These are phyloP conservation scores for Alternaria sp. DNA, from an alignment of 2,329 filamentous ascomycete genomes.

Conservation along the genomic window DNA sequence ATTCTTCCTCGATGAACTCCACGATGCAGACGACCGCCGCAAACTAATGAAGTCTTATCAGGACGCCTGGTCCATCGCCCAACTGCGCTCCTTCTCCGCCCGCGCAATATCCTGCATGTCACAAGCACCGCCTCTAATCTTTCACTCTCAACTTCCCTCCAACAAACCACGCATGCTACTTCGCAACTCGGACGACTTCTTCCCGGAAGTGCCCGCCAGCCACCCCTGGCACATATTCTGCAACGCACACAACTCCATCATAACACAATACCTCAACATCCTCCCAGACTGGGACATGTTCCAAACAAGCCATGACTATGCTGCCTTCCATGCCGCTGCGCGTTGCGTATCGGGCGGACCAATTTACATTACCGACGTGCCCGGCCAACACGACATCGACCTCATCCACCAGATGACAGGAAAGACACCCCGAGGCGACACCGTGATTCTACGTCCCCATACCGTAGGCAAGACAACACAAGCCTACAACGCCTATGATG, in stretches of 20 bases:
- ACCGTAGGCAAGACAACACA: slow-evolving; percentile 75
- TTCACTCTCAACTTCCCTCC: slow-evolving; percentile 81
- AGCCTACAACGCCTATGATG: slow-evolving; percentile 78
- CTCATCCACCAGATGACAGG: slow-evolving; percentile 86
- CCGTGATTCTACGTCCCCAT: slow-evolving; percentile 82
- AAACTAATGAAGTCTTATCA: slow-evolving; percentile 78
- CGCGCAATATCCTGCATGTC: slow-evolving; percentile 95
- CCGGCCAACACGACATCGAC: slow-evolving; percentile 78
- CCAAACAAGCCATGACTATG: slow-evolving; percentile 73
- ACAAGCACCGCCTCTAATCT: slow-evolving; percentile 83
- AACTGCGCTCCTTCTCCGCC: slow-evolving; percentile 78
- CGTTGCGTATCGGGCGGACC: slow-evolving; percentile 90
- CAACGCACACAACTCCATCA: slow-evolving; percentile 86
- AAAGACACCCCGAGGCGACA: slow-evolving; percentile 72
- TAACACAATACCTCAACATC: slow-evolving; percentile 85
- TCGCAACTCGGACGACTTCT: slow-evolving; percentile 92
- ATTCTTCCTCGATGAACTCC: slow-evolving; percentile 82
- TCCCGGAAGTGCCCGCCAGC: slow-evolving; percentile 78
- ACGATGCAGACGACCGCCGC: slow-evolving; percentile 72
- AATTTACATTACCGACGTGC: slow-evolving; percentile 91
- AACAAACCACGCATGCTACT: slow-evolving; percentile 77
- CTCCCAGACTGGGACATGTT: slow-evolving; percentile 87
- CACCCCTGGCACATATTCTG: slow-evolving; percentile 96
- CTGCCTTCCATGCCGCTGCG: slow-evolving; percentile 86
- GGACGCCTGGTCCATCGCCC: slow-evolving; percentile 83